Evolutionary conservation across 768 basidiomycete genomes (phyloP).

Genomic region (Mycena amicta): DNA sequence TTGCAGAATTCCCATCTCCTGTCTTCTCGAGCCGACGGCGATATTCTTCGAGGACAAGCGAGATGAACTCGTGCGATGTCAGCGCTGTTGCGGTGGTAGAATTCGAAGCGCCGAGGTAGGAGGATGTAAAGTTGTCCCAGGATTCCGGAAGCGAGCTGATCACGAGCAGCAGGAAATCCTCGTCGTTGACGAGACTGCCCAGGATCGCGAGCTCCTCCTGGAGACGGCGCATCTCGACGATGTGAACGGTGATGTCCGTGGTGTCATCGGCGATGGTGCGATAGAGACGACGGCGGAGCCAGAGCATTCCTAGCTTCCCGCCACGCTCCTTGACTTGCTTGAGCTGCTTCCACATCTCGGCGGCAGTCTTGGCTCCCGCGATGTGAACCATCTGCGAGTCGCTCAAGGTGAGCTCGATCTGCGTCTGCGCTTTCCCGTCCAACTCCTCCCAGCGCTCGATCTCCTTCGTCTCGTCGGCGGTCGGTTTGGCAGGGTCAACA

Average conservation of each 20-base stretch:
- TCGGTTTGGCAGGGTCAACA: too few species aligned
- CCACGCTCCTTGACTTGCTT: slow-evolving; percentile 11
- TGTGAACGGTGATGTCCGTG: slow-evolving; percentile 4
- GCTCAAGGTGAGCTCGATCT: slow-evolving; percentile 7
- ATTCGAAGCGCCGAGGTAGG: background rate
- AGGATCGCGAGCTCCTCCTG: slow-evolving; percentile 8
- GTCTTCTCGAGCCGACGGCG: background rate
- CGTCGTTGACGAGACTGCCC: slow-evolving; percentile 2
- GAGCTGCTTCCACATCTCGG: slow-evolving; percentile 3
- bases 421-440: slow-evolving; percentile 9
- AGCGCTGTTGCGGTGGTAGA: background rate
- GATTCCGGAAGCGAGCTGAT: slow-evolving; percentile 12
- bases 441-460: too few species aligned
- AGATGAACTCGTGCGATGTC: slow-evolving; percentile 1
- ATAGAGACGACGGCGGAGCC: slow-evolving; percentile 12
- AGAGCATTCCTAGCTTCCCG: slow-evolving; percentile 9
- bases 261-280: slow-evolving; percentile 15
- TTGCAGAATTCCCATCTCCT: background rate
- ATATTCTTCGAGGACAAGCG: slow-evolving; percentile 3
- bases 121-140: slow-evolving; percentile 6
- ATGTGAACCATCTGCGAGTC: slow-evolving; percentile 3
- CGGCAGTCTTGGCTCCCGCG: background rate
- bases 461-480: too few species aligned
- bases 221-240: slow-evolving; percentile 5
- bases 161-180: slow-evolving; percentile 11